phyloP scores from a whole-genome alignment of 345 rosid genomes.

The Mallotus nudiflorus region DNA sequence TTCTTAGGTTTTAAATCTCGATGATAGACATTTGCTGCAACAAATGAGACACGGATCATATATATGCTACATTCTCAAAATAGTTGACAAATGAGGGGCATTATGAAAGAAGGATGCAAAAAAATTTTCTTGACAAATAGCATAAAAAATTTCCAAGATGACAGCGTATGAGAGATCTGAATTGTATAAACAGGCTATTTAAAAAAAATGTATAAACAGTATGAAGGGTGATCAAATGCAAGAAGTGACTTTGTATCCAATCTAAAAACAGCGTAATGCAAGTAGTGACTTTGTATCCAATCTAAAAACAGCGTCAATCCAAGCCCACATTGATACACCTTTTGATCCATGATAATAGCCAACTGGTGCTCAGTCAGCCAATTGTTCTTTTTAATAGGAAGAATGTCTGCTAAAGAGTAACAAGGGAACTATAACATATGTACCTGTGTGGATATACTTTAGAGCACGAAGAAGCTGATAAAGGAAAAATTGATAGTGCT shows the following conservation, averaged over 20 bases:
- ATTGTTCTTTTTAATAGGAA: background rate
- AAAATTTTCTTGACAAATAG: background rate
- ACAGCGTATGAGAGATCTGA: background rate
- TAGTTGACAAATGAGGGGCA: background rate
- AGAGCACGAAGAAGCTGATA: slow-evolving; percentile 92
- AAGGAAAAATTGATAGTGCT: slow-evolving; percentile 92
- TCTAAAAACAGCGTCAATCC: background rate
- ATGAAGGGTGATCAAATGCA: background rate
- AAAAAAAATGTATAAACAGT: too few species aligned
- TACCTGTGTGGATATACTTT: slow-evolving; percentile 94
- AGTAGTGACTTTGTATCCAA: background rate
- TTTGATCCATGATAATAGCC: background rate
- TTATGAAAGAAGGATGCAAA: background rate
- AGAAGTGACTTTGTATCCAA: background rate
- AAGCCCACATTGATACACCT: background rate
- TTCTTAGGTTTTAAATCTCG: slow-evolving; percentile 96
- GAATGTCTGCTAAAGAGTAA: background rate
- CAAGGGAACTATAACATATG: slow-evolving; percentile 17
- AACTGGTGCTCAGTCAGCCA: background rate
- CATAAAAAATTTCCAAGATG: background rate
- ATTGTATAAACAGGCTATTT: background rate
- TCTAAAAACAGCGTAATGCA: background rate
- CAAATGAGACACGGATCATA: slow-evolving; percentile 30
- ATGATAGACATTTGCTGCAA: slow-evolving; percentile 92
- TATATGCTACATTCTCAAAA: background rate